Conservation (phyloP, 306 rosid genomes). For the Fragaria ananassa region DNA sequence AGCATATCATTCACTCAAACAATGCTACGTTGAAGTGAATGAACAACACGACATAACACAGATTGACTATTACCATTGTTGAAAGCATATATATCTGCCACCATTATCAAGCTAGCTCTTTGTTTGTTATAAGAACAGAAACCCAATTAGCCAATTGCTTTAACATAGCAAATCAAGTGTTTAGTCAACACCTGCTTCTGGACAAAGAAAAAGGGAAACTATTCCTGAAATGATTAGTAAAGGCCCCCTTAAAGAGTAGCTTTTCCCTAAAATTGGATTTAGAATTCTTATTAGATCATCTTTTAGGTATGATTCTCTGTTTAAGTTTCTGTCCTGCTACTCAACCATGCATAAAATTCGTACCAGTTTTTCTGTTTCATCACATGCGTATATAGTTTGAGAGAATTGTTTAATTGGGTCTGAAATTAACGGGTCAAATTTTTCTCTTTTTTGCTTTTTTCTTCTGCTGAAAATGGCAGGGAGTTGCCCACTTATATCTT, state of each 20-base stretch:
- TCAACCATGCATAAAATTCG: neutral
- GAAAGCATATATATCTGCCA: neutral
- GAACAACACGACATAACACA: neutral
- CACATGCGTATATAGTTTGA: slow-evolving; percentile 7
- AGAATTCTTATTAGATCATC: slow-evolving; percentile 9
- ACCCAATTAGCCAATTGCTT: slow-evolving; percentile 19
- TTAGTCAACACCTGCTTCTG: slow-evolving; percentile 85
- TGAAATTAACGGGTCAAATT: neutral
- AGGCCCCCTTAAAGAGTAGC: slow-evolving; percentile 46
- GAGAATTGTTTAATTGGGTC: neutral
- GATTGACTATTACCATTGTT: neutral
- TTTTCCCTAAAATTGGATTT: slow-evolving; percentile 24
- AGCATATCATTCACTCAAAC: neutral
- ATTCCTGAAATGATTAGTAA: slow-evolving; percentile 52
- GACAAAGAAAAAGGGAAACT: slow-evolving; percentile 53
- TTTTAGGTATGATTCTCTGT: slow-evolving; percentile 4
- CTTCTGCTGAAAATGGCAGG: slow-evolving; percentile 32
- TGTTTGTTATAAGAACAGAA: slow-evolving; percentile 27
- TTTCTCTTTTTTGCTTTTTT: neutral
- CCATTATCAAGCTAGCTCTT: neutral
- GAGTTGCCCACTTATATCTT: neutral
- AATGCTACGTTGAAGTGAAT: neutral
- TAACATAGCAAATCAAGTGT: slow-evolving; percentile 30
- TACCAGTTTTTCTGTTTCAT: neutral
- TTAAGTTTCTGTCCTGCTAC: neutral